Percentiles rank a stretch among this genome's conserved stretches.
phyloP scores from a whole-genome alignment of 306 rosid genomes.

The Prosopis cineraria region DNA sequence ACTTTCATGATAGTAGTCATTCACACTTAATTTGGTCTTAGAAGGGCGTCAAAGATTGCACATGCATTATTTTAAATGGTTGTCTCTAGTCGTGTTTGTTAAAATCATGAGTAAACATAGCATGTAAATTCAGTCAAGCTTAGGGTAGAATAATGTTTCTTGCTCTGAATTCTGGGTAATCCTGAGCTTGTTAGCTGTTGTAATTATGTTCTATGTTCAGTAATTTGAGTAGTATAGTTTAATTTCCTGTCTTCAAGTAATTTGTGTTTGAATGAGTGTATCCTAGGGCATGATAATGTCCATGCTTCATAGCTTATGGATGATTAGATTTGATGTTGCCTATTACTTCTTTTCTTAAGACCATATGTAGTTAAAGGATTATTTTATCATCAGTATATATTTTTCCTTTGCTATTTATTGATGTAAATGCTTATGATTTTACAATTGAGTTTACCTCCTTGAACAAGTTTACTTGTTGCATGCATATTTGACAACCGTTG shows the following conservation, averaged over 20 bases:
- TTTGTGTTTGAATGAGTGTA: not conserved
- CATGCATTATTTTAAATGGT: not conserved
- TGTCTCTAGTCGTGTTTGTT: not conserved
- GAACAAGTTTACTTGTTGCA: not conserved
- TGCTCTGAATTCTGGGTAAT: not conserved
- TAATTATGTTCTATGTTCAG: not conserved
- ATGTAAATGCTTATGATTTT: not conserved
- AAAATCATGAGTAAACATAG: not conserved
- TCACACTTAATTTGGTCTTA: slow-evolving; percentile 12
- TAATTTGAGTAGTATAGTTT: not conserved
- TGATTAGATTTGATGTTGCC: not conserved
- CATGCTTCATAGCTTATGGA: not conserved
- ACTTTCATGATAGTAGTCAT: slow-evolving; percentile 9
- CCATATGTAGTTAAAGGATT: not conserved
- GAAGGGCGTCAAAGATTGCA: not conserved
- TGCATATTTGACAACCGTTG: not conserved
- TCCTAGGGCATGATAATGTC: not conserved
- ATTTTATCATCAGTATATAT: not conserved
- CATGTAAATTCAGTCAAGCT: not conserved
- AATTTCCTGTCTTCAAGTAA: not conserved
- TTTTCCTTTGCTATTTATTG: not conserved
- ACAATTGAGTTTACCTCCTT: not conserved
- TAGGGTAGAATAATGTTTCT: not conserved
- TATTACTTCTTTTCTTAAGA: not conserved
- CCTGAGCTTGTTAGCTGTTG: not conserved